Conservation (phyloP, 2,329 filamentous ascomycete genomes). For the Neopestalotiopsis clavispora region DNA sequence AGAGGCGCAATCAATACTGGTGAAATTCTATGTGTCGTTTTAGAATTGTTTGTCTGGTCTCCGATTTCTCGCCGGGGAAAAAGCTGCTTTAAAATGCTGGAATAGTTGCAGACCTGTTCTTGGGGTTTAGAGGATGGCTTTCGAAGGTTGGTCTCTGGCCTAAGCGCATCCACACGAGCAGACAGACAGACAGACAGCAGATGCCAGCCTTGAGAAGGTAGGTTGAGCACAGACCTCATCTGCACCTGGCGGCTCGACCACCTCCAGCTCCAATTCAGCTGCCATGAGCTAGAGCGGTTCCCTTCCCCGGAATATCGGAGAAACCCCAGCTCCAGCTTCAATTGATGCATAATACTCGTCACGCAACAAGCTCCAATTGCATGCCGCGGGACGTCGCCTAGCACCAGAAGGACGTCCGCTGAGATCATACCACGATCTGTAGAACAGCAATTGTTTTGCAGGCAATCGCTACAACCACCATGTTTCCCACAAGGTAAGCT, state of each 20-base stretch:
- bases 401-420: not conserved
- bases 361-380: conserved; percentile 5
- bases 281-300: not conserved
- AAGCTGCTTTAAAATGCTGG: conserved; percentile 3
- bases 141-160: conserved; percentile 9
- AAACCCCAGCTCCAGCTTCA: conserved; percentile 15
- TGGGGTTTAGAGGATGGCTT: conserved; percentile 7
- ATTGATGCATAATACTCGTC: conserved; percentile 11
- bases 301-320: conserved; percentile 5
- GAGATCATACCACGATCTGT: conserved; percentile 21
- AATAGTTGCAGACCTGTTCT: conserved; percentile 4
- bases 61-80: not conserved
- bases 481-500: conserved; percentile 42
- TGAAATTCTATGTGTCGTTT: not conserved
- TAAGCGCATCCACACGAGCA: conserved; percentile 3
- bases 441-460: conserved; percentile 15
- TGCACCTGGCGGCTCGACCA: not conserved
- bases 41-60: not conserved
- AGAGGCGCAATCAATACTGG: not conserved
- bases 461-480: conserved; percentile 25
- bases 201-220: conserved; percentile 1
- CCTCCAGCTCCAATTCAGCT: conserved; percentile 1
- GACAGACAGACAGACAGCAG: too few species aligned
- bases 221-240: conserved; percentile 5
- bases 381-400: conserved; percentile 11